Evolutionary conservation across 73 alveolate species (phyloP).

Genomic region (Halteria grandinella): DNA sequence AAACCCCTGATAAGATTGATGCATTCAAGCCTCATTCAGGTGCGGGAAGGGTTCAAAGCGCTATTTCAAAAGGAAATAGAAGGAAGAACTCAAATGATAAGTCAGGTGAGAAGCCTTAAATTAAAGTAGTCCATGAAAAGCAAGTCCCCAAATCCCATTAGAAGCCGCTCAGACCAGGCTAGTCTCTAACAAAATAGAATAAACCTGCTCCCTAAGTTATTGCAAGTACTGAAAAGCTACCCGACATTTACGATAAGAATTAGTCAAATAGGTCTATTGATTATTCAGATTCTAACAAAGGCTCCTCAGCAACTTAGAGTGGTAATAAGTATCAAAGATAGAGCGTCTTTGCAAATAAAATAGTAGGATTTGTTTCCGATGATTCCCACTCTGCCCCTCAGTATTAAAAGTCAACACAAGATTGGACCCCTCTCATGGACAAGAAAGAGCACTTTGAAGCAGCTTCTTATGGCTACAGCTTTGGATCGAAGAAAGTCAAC

Average conservation of each 20-base stretch:
- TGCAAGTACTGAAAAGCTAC: no score
- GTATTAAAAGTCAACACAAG: neutral
- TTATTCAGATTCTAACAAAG: neutral
- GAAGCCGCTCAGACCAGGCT: no score
- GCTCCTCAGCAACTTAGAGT: neutral
- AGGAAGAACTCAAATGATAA: no score
- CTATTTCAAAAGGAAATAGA: neutral
- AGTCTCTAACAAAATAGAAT: no score
- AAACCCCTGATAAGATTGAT: constrained; percentile 31
- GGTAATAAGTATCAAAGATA: neutral
- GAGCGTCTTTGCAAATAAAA: neutral
- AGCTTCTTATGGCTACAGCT: constrained; percentile 45
- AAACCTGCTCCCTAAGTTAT: no score
- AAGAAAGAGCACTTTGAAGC: constrained; percentile 11
- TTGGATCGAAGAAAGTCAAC: constrained; percentile 58
- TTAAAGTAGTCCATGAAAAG: no score
- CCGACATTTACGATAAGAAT: no score
- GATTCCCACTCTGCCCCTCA: neutral
- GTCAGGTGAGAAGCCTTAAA: no score
- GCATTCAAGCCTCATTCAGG: neutral
- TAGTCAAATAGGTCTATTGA: neutral
- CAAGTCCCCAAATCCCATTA: no score
- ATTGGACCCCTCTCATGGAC: constrained; percentile 39
- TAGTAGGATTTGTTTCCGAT: neutral
- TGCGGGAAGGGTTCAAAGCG: constrained; percentile 13